Evolutionary conservation across 768 basidiomycete species (phyloP), one percentile per base, ranked within the genome.

Genomic region (Lentinula sp.): DNA sequence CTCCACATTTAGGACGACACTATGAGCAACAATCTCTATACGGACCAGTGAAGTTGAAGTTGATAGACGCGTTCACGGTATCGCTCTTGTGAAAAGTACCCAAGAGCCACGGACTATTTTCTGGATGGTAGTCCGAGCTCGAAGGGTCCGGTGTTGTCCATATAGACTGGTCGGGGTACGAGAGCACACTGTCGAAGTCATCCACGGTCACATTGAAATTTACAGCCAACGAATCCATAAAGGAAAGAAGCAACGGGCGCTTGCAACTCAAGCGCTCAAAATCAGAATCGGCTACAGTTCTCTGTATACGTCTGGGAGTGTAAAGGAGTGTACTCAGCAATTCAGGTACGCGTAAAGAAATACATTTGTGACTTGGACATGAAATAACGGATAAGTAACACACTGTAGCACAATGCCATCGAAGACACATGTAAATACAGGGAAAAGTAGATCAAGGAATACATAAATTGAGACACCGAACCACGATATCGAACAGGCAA

Each of bases 141-240:
- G 77, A 79, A n/a, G 80, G 79, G 68, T 81, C 79, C 18, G 80
- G 79, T 2, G 78, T 80, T 55, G 69, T 60, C 80, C 80, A 80
- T 23, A 62, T 69, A 7, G 73, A 69, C 59, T 76, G 76, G 66
- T 77, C 73, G 4, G 67, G 66, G 63, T 78, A 81, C 1, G 73
- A 68, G 13, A 80, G 63, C 3, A 80, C 67, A 43, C 76, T 77
- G 69, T 80, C 79, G 62, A 80, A 81, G 66, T 81, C 80, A 60
- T 80, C 79, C 20, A 79, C 74, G 7, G 79, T 79, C 20, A 80
- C 66, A 58, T 81, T 81, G 37, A 64, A 61, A 63, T 79, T 80
- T 8, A 78, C 72, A 10, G 80, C 78, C 39, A 73, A 67, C 16
- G 67, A n/a, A 61, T 81, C 79, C 79, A 81, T 78, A 32, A 50